Percentiles rank a stretch among this genome's conserved stretches.
phyloP scores from a whole-genome alignment of 2,329 filamentous ascomycete species.

The Ascochyta rabiei region DNA sequence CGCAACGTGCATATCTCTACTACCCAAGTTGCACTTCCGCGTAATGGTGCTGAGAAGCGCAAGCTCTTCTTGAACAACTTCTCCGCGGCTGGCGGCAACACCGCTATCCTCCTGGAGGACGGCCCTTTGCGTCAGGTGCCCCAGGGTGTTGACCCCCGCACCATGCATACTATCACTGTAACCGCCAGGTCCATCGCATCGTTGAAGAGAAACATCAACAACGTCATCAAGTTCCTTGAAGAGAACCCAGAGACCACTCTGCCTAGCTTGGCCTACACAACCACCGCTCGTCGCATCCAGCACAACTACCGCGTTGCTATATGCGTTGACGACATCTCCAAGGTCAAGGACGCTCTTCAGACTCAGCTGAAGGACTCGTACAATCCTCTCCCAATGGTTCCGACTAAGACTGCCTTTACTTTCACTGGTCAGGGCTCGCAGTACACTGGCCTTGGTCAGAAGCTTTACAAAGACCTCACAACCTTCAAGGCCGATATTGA shows the following conservation, averaged over 20 bases:
- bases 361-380: conserved; percentile 57
- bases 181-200: conserved; percentile 59
- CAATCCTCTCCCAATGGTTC: conserved; percentile 59
- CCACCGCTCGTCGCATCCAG: conserved; percentile 60
- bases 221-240: conserved; percentile 54
- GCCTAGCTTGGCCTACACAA: conserved; percentile 58
- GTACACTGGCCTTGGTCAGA: conserved; percentile 58
- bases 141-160: conserved; percentile 52
- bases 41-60: conserved; percentile 56
- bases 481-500: conserved; percentile 58
- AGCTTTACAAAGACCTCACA: conserved; percentile 56
- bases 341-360: conserved; percentile 54
- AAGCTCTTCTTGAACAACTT: conserved; percentile 61
- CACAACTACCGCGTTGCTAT: conserved; percentile 60
- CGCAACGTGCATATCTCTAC: conserved; percentile 60
- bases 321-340: conserved; percentile 54
- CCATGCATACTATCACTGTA: conserved; percentile 56
- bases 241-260: conserved; percentile 54
- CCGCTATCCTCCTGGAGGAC: conserved; percentile 59
- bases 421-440: conserved; percentile 61
- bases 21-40: conserved; percentile 53
- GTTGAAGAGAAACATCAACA: conserved; percentile 58
- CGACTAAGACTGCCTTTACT: conserved; percentile 58
- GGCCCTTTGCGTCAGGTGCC: conserved; percentile 53
- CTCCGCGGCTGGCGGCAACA: conserved; percentile 61